A percentile compares a stretch with the other conserved stretches of the same genome.
Evolutionary conservation across 1,139 yeast genomes (phyloP).

Genomic region (Meyerozyma guilliermondii): DNA sequence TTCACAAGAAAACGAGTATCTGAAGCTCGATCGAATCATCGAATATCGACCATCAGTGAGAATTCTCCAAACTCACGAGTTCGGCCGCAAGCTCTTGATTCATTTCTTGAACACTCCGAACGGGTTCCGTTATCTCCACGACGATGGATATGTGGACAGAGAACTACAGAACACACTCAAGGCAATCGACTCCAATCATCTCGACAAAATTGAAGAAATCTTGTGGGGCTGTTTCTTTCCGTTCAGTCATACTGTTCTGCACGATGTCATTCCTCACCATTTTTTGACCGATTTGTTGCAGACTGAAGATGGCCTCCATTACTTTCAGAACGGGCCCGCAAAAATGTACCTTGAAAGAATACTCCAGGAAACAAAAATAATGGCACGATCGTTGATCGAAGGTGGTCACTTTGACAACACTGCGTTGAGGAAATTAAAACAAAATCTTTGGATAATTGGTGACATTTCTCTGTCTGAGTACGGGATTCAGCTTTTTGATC

Average conservation of each 20-base stretch:
- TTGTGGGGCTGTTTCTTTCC: slow-evolving; percentile 25
- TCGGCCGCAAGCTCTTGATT: slow-evolving; percentile 25
- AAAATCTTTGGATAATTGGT: slow-evolving; percentile 85
- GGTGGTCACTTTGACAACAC: not conserved
- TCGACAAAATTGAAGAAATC: slow-evolving; percentile 19
- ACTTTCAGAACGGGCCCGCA: slow-evolving; percentile 22
- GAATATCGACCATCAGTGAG: slow-evolving; percentile 27
- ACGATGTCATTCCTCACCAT: slow-evolving; percentile 49
- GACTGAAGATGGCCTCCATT: slow-evolving; percentile 71
- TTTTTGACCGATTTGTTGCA: slow-evolving; percentile 77
- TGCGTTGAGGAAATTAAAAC: slow-evolving; percentile 43
- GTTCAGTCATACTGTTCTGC: slow-evolving; percentile 6
- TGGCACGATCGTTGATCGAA: not conserved
- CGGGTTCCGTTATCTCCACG: slow-evolving; percentile 35
- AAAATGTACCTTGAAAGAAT: slow-evolving; percentile 23
- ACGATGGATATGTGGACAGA: slow-evolving; percentile 26
- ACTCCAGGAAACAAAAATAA: slow-evolving; percentile 6
- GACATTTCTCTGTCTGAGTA: slow-evolving; percentile 65
- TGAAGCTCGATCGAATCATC: slow-evolving; percentile 9
- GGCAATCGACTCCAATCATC: slow-evolving; percentile 18
- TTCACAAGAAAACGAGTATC: slow-evolving; percentile 10
- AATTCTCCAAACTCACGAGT: slow-evolving; percentile 19
- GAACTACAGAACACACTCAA: slow-evolving; percentile 29
- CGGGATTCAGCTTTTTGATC: slow-evolving; percentile 67
- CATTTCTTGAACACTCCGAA: slow-evolving; percentile 24